Evolutionary conservation across 1,139 yeast species (phyloP).

Genomic region (Meyerozyma athensensis): DNA sequence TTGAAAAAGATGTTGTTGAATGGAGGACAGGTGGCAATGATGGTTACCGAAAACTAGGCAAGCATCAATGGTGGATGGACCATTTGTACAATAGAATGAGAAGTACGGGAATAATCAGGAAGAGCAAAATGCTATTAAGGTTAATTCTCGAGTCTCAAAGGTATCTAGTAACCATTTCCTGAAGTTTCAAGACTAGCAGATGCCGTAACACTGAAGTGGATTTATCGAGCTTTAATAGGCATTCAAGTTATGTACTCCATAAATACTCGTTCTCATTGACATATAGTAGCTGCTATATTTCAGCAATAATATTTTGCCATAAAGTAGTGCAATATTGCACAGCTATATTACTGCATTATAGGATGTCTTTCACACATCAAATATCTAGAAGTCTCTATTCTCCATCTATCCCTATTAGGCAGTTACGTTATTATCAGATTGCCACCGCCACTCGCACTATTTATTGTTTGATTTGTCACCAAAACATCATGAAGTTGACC

Average conservation of each 20-base stretch:
- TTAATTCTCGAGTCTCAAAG: slow-evolving; percentile 11
- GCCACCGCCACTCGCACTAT: slow-evolving; percentile 6
- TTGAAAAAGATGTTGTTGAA: slow-evolving; percentile 73
- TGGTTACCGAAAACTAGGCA: slow-evolving; percentile 12
- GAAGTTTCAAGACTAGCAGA: too few relatives aligned
- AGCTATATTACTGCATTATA: too few relatives aligned
- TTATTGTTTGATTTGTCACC: neutral
- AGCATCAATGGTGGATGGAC: slow-evolving; percentile 19
- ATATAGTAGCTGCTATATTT: too few relatives aligned
- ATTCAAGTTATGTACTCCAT: too few relatives aligned
- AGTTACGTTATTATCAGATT: neutral
- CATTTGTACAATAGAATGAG: slow-evolving; percentile 16
- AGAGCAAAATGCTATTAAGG: slow-evolving; percentile 5
- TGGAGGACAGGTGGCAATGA: slow-evolving; percentile 87
- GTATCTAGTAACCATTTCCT: slow-evolving; percentile 8
- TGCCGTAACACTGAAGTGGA: too few relatives aligned
- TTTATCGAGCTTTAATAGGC: too few relatives aligned
- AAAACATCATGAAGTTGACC: slow-evolving; percentile 30
- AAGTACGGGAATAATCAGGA: slow-evolving; percentile 7
- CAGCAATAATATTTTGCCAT: too few relatives aligned
- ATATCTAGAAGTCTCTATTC: too few relatives aligned
- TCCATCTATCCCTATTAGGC: neutral
- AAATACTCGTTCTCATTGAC: too few relatives aligned
- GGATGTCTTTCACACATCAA: too few relatives aligned
- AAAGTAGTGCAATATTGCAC: too few relatives aligned